Percentiles rank a stretch among this genome's conserved stretches.
These are phyloP conservation scores for Trichophyton equinum DNA, from an alignment of 2,329 filamentous ascomycete species.

Conservation along the genomic window DNA sequence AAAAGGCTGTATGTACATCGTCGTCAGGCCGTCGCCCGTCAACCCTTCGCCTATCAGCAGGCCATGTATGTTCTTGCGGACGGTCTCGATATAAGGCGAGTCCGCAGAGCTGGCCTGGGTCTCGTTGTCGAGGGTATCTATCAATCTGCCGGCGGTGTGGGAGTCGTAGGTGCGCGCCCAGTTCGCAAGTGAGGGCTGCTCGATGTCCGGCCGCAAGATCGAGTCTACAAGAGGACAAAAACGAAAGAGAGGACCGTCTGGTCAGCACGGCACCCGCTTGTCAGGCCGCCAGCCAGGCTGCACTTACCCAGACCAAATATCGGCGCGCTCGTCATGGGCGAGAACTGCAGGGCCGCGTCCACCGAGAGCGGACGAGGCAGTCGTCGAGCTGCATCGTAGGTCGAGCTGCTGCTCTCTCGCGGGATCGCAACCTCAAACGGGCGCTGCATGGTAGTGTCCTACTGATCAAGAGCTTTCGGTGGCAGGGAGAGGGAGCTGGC, in stretches of 20 bases:
- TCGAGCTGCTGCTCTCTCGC: conserved; percentile 16
- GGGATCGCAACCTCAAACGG: conserved; percentile 34
- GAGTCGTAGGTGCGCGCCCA: conserved; percentile 37
- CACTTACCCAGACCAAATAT: conserved; percentile 34
- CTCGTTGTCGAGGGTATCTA: conserved; percentile 61
- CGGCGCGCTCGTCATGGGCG: conserved; percentile 38
- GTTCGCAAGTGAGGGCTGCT: conserved; percentile 27
- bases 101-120: conserved; percentile 43
- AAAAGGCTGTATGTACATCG: conserved; percentile 5
- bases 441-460: conserved; percentile 26
- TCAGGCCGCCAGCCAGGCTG: neutral
- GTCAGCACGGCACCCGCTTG: neutral
- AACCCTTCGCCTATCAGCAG: conserved; percentile 39
- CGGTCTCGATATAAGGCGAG: conserved; percentile 56
- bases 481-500: neutral
- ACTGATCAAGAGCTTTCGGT: neutral
- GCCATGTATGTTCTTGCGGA: conserved; percentile 60
- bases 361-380: conserved; percentile 30
- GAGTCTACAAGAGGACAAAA: conserved; percentile 22
- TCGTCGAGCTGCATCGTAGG: conserved; percentile 20
- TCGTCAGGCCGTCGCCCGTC: conserved; percentile 7
- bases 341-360: conserved; percentile 38
- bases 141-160: conserved; percentile 37
- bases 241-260: neutral
- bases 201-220: conserved; percentile 31